A percentile compares a stretch with the other conserved stretches of the same genome.
phyloP scores from a whole-genome alignment of 768 basidiomycete genomes.

The Psilocybe azurescens region DNA sequence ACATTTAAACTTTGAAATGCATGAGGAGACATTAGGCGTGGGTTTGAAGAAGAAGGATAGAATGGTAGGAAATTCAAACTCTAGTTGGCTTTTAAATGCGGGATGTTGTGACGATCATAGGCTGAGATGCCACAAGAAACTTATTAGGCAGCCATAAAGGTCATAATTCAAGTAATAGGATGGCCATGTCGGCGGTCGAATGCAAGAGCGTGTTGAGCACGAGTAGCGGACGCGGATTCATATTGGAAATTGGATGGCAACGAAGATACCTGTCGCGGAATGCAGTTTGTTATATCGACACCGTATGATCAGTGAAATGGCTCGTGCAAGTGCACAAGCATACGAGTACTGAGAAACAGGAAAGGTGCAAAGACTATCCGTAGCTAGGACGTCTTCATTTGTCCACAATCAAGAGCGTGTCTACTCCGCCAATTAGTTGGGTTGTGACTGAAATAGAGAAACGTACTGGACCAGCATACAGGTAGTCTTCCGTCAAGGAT shows the following conservation, averaged over 20 bases:
- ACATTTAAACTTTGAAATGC: too few relatives aligned
- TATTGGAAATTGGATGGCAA: not conserved
- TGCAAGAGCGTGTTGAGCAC: not conserved
- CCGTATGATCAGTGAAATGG: not conserved
- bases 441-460: not conserved
- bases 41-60: not conserved
- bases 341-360: not conserved
- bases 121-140: not conserved
- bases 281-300: not conserved
- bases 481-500: not conserved
- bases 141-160: not conserved
- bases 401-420: not conserved
- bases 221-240: not conserved
- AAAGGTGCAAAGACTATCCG: not conserved
- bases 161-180: not conserved
- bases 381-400: not conserved
- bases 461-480: not conserved
- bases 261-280: not conserved
- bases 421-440: conserved; percentile 7
- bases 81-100: not conserved
- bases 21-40: too few relatives aligned
- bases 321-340: too few relatives aligned
- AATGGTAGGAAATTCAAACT: not conserved
- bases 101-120: not conserved
- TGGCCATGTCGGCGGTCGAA: not conserved